Base-by-base conservation (phyloP, 441 rosid species). In the Cnidoscolus chayamansa region DNA sequence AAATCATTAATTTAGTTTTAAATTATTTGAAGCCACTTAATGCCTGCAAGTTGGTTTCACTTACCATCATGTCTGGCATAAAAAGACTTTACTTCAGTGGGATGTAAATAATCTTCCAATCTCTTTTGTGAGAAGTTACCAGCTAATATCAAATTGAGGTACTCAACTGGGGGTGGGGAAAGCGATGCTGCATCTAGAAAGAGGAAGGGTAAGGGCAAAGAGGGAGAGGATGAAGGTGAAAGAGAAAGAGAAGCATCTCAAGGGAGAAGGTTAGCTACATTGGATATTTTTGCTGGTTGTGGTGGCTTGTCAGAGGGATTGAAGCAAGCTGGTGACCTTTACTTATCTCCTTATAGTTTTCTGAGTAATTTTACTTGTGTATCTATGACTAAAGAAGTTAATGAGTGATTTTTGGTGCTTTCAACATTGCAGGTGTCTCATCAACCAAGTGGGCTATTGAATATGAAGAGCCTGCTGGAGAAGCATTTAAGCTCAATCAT, bases 281-380 rank as follows among this genome's bases (percentile, higher is more conserved):
- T 92, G 20, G 98, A 92, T 80, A 89, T 92, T 63, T 94, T 94
- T 85, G 92, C 97, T 63, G 98, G 98, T 68, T 94, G 98, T 81
- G 99, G 98, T 76, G 99, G 98, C 62, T 80, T 94, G 78, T 91
- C 99, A 49, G 90, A 91, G 70, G 98, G 98, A 45, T 82, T 95
- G 78, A 78, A 84, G 30, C 83, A 72, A 70, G 82, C 94, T 49
- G 94, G 98, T 91, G 79, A 73, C 49, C n/a, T 61, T 32, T 25
- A 25, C 66, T 13, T 65, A 0, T 19, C 48, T 79, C 32, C 12
- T 48, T 48, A 47, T 54, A 47, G 1, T 13, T 51, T 12, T 32
- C 50, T 2, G 32, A 7, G 32, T 57, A 59, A 62, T 20, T 25
- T 25, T 25, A 25, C 25, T 25, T 25, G 25, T 25, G 25, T 25